phyloP scores from a whole-genome alignment of 2,329 filamentous ascomycete genomes.

The Pseudogymnoascus sp. region DNA sequence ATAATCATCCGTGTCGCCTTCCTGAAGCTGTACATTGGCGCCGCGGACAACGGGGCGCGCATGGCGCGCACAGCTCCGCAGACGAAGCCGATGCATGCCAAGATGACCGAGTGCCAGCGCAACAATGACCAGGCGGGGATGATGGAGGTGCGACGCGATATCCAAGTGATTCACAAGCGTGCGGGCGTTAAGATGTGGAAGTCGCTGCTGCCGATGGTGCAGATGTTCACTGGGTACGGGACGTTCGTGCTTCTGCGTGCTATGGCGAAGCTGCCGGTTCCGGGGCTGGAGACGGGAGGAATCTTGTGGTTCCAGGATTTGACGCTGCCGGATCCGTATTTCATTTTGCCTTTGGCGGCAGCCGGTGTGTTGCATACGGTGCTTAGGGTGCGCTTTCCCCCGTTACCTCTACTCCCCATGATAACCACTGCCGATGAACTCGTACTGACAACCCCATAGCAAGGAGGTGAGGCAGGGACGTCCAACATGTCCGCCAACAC shows the following conservation, averaged over 20 bases:
- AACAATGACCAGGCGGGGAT: conserved; percentile 39
- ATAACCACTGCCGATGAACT: background rate
- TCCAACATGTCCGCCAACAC: conserved; percentile 27
- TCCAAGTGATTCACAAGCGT: conserved; percentile 42
- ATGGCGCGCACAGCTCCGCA: conserved; percentile 52
- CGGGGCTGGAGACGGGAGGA: conserved; percentile 62
- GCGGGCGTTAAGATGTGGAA: conserved; percentile 46
- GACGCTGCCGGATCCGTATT: conserved; percentile 66
- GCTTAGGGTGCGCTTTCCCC: conserved; percentile 22
- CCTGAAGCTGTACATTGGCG: conserved; percentile 54
- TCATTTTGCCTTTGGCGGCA: conserved; percentile 58
- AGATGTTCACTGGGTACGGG: conserved; percentile 67
- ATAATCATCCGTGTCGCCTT: conserved; percentile 55
- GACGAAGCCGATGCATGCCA: conserved; percentile 45
- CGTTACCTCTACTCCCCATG: conserved; percentile 8
- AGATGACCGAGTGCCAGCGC: conserved; percentile 36
- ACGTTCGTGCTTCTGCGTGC: conserved; percentile 67
- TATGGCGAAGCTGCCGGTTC: conserved; percentile 73
- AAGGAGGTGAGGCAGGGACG: conserved; percentile 42
- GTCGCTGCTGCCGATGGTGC: conserved; percentile 48
- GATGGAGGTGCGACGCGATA: conserved; percentile 38
- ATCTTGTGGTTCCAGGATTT: conserved; percentile 73
- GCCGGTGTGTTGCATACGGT: conserved; percentile 47
- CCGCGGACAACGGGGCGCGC: conserved; percentile 53
- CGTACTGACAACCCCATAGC: conserved; percentile 24